Evolutionary conservation across 331 rosid species (phyloP).

Genomic region (Rhamnella rubrinervis): DNA sequence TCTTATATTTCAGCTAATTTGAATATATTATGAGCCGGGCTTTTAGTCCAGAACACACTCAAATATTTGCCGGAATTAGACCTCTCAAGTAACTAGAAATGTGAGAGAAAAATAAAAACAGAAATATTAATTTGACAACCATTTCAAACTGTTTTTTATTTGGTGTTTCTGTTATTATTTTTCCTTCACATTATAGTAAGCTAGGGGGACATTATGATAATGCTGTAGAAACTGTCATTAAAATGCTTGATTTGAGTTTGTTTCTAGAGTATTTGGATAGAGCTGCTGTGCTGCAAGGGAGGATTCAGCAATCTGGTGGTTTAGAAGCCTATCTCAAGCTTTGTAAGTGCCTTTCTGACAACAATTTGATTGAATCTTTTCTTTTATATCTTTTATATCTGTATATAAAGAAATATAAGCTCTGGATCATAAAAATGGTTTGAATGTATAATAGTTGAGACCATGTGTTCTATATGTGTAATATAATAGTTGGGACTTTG

Average conservation of each 20-base stretch:
- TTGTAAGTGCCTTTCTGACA: conserved; percentile 78
- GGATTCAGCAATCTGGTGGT: conserved; percentile 58
- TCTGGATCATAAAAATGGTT: conserved; percentile 81
- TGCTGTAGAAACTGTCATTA: conserved; percentile 77
- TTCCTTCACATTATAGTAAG: too few relatives aligned
- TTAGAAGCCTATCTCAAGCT: conserved; percentile 66
- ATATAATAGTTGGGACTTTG: too few relatives aligned
- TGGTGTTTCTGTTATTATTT: too few relatives aligned
- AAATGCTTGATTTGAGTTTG: conserved; percentile 78
- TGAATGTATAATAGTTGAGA: conserved; percentile 18
- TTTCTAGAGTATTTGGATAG: conserved; percentile 77
- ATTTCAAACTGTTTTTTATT: too few relatives aligned
- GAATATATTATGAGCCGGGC: conserved; percentile 60
- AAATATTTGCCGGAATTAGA: conserved; percentile 72
- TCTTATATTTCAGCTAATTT: conserved; percentile 10
- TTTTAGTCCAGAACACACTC: conserved; percentile 87
- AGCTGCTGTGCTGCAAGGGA: conserved; percentile 74
- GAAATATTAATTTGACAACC: too few relatives aligned
- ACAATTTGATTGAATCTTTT: conserved; percentile 71
- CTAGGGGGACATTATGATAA: too few relatives aligned
- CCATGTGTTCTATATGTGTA: conserved; percentile 80
- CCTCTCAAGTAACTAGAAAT: too few relatives aligned
- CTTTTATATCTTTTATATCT: conserved; percentile 48
- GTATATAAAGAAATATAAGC: conserved; percentile 70
- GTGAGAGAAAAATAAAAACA: too few relatives aligned